Evolutionary conservation across 2,329 filamentous ascomycete genomes (phyloP), one percentile per base, ranked within the genome.

Genomic region (Monosporascus sp.): DNA sequence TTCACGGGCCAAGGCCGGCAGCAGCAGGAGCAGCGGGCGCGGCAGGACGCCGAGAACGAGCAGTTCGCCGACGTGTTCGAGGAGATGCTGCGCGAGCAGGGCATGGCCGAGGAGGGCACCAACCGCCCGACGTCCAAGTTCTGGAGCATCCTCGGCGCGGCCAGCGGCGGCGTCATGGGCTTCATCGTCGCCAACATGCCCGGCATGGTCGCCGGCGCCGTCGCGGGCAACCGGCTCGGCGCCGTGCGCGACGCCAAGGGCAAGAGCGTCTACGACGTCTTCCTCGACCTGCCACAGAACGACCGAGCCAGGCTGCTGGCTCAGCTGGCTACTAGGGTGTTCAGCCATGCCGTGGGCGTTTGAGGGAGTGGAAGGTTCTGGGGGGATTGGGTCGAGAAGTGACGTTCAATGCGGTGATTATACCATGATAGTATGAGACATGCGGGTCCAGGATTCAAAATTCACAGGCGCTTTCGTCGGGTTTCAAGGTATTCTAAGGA

Each of bases 141-240:
- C 71, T 99, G 94, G 93, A 81, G 85, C 52, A 71, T 97, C 58
- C 68, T 97, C 1, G 94, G 94, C 3, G 91, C 90, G 1, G 70
- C 93, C 41, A 94, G 90, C 65, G 94, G 94, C 35, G 93, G 87
- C 14, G 89, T 90, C 3, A 81, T 99, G 69, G 94, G 94, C 0
- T 97, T 97, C 70, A 99, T 99, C 61, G 81, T 97, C 25, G 94
- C 87, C 27, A 97, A 97, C 68, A 83, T 97, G 48, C 89, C 93
- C 0, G 94, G 94, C 0, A 80, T 93, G 64, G 71, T 97, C 38
- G 93, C 93, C 0, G 94, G 94, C 3, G 90, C 90, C 2, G 92
- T 97, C 2, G 93, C 92, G 0, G 94, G 94, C 11, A 97, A 97
- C 72, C 75, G 92, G 49, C 73, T 97, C n/a, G 94, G 94, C 1